Base-by-base conservation (phyloP, 495 filamentous ascomycete species). In the Hypoxylon fragiforme region DNA sequence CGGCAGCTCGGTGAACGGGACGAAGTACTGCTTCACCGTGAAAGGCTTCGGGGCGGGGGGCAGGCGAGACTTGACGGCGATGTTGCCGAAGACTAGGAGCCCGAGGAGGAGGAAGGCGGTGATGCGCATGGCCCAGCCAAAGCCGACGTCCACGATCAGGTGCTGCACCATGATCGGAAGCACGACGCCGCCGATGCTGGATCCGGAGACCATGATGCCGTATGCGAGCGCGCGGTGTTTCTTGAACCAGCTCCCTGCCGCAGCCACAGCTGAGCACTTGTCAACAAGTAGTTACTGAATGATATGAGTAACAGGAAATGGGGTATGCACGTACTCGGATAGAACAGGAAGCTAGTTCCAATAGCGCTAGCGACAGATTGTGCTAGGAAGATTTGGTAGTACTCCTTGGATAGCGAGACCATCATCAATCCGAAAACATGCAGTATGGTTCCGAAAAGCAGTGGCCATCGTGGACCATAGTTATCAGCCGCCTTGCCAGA, bases 351-450 rank as follows among this genome's bases (percentile, higher is more conserved):
- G 14, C 41, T 46, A 3, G 41, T 51, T n/a, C 54, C 54, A 11
- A 57, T 40, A 72, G 31, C 66, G 44, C 69, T 73, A 44, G 68
- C 75, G 18, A 85, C 63, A 6, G 75, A 79, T 61, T 86, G 84
- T 2, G 73, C 61, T 8, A 86, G 64, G 11, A 85, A 49, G 64
- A 85, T 74, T 48, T 86, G 84, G 41, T 79, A 87, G 65, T 85
- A 87, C 62, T 81, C 54, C 3, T 62, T 74, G 1, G 77, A 76
- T 6, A 86, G 60, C 16, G 74, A 80, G 6, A 85, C 75, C 87
- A 90, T 90, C 84, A 88, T 87, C n/a, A 90, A 67, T 14, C 84
- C 85, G 46, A 89, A 86, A 50, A 88, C 79, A 51, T 87, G 81
- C 38, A 87, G 53, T 37, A 87, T 65, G 0, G 79, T 74, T 8